Evolutionary conservation across 2,329 filamentous ascomycete genomes (phyloP).

Genomic region (Knufia fluminis): DNA sequence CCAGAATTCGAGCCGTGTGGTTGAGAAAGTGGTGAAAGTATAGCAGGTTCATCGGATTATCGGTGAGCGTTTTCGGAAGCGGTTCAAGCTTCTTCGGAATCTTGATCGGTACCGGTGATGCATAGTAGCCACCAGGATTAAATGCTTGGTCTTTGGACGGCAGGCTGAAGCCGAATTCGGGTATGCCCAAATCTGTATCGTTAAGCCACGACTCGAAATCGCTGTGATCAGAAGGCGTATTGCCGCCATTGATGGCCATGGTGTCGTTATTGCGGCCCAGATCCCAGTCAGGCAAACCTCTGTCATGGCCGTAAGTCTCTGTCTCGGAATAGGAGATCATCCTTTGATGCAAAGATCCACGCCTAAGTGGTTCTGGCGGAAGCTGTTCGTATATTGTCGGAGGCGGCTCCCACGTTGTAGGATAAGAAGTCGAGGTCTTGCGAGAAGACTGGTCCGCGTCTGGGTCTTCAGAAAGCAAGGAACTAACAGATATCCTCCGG

Average conservation of each 20-base stretch:
- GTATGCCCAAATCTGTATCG: slow-evolving; percentile 19
- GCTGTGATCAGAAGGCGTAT: slow-evolving; percentile 31
- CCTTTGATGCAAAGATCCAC: slow-evolving; percentile 22
- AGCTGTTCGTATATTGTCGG: slow-evolving; percentile 4
- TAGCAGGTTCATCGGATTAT: slow-evolving; percentile 73
- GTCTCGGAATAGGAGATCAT: slow-evolving; percentile 23
- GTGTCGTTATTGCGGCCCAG: slow-evolving; percentile 61
- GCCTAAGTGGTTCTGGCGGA: slow-evolving; percentile 16
- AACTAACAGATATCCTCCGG: slow-evolving; percentile 55
- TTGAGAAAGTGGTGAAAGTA: slow-evolving; percentile 69
- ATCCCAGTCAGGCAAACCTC: slow-evolving; percentile 60
- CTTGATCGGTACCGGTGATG: slow-evolving; percentile 56
- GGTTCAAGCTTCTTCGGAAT: slow-evolving; percentile 50
- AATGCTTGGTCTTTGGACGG: slow-evolving; percentile 45
- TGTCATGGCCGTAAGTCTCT: slow-evolving; percentile 58
- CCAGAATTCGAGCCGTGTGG: slow-evolving; percentile 62
- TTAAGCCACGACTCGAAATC: slow-evolving; percentile 23
- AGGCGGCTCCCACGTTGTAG: not conserved
- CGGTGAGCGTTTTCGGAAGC: slow-evolving; percentile 48
- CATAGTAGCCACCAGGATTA: slow-evolving; percentile 59
- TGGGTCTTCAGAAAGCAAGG: slow-evolving; percentile 48
- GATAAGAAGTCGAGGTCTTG: slow-evolving; percentile 11
- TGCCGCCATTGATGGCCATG: slow-evolving; percentile 49
- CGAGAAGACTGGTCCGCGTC: slow-evolving; percentile 15
- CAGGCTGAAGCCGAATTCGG: slow-evolving; percentile 42